Evolutionary conservation across 164 flowering plant species (phyloP), one percentile per base, ranked within the genome.

Genomic region (Magnolia officinalis): DNA sequence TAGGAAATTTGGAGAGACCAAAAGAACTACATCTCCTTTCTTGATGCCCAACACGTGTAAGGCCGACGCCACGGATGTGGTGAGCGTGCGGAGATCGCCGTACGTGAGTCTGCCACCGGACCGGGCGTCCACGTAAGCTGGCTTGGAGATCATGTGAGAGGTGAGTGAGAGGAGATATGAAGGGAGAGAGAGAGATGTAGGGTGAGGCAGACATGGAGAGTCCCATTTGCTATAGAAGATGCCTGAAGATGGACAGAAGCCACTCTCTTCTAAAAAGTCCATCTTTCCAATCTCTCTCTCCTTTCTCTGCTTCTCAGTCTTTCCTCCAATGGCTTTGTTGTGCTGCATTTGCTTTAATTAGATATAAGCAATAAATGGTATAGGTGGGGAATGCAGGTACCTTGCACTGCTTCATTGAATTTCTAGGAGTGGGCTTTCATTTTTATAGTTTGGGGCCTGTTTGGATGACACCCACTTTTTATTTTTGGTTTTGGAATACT

Each of bases 221-320:
- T 68, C 76, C 84, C 84, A 82, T 79, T 79, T 76, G 84, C 80
- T 79, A 70, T 59, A 71, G 72, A 77, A 82, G 29, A 77, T 77
- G 45, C 84, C 84, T 2, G 80, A 71, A 23, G 73, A 50, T 45
- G 80, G 72, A 24, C 80, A 79, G 81, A 74, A 82, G 21, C 84
- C 82, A 75, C 82, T 79, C 74, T 81, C 80, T 18, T 74, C 70
- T 23, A 74, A 65, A 10, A 74, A 50, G 45, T 63, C 67, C 65
- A 29, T 72, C 11, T 19, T 58, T 7, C 49, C 14, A 0, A 5
- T 6, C 66, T 8, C 6, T 37, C 71, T 7, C 50, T 37, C 31
- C 29, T 50, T 55, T 58, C 65, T 61, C 72, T 29, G n/a, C 52
- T 31, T 16, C 45, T 4, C 45, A 6, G 72, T 31, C 31, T 5